phyloP scores from a whole-genome alignment of 2,329 filamentous ascomycete genomes.

The Neobulgaria alba region DNA sequence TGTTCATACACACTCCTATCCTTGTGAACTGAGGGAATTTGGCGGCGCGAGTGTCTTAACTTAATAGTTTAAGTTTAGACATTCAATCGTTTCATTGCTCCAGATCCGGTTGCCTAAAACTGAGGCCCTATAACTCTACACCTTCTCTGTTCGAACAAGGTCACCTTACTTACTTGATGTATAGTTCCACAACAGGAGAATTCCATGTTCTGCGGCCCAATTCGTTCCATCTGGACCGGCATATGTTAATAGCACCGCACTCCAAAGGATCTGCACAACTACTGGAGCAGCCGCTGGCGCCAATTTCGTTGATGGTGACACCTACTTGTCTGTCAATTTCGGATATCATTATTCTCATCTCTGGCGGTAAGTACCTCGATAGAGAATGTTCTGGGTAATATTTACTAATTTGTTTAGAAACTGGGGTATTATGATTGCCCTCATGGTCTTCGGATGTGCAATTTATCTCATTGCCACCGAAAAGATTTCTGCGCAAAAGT shows the following conservation, averaged over 20 bases:
- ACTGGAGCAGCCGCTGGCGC: constrained; percentile 49
- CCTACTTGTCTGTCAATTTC: constrained; percentile 48
- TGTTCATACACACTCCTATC: no score
- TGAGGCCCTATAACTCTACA: no score
- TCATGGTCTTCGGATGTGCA: constrained; percentile 51
- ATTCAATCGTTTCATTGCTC: constrained; percentile 36
- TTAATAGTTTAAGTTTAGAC: no score
- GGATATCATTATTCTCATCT: constrained; percentile 49
- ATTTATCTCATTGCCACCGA: constrained; percentile 60
- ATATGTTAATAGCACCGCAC: constrained; percentile 12
- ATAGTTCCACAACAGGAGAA: constrained; percentile 37
- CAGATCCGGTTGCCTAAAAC: constrained; percentile 11
- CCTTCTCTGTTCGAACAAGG: no score
- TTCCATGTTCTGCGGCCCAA: constrained; percentile 36
- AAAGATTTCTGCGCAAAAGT: constrained; percentile 56
- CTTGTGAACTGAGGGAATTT: no score
- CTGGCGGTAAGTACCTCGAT: constrained; percentile 41
- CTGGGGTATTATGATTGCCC: constrained; percentile 58
- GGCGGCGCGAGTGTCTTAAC: no score
- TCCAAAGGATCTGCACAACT: constrained; percentile 41
- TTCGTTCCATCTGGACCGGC: constrained; percentile 20
- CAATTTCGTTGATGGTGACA: constrained; percentile 45
- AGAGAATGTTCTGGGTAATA: not conserved
- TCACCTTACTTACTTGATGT: constrained; percentile 3
- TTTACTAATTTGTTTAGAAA: constrained; percentile 33